Base-by-base conservation (phyloP, 441 rosid species). In the Arabidopsis lyrata region DNA sequence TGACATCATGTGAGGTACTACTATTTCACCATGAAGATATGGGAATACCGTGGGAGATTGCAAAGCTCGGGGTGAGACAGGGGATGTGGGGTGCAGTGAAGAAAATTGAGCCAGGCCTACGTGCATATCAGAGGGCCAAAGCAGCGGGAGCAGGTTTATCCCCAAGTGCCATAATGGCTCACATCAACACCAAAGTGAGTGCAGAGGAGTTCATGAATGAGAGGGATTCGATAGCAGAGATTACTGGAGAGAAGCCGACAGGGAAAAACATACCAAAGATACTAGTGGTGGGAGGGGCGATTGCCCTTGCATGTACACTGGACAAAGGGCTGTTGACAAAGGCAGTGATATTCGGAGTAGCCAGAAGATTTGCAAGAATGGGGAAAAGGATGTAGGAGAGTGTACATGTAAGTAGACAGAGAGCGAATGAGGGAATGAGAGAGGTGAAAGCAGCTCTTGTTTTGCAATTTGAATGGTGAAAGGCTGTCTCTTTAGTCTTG, bases 71-170 rank as follows among this genome's bases (percentile, higher is more conserved):
- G 39, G 86, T 95, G 39, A 78, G 96, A 63, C 96, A 92, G 70
- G 98, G 99, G 12, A 95, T 90, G 99, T 95, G 99, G 97, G 97
- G 98, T 82, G 95, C 97, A 0, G 98, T 95, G 72, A 91, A 92
- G 87, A 95, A 92, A 72, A 77, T 95, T 0, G 99, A 95, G 41
- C 97, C 98, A 14, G 97, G 90, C 11, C 63, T 95, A 32, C 93
- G 89, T 14, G 77, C 86, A 15, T 95, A 91, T 80, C 92, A 88
- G 80, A 85, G 80, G 75, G 85, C 76, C 44, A 82, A 86, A 79
- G 87, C 86, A 47, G 80, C 88, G 10, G 92, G 87, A 27, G 81
- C 75, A 11, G 80, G 84, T 18, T 83, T 87, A 44, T 87, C 96
- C 0, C 91, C 69, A 4, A 83, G 85, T 5, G 92, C 86, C 54